A percentile compares a stretch with the other conserved stretches of the same genome.
Conservation (phyloP, 1,139 yeast species). For the Starmera stellimalicola region DNA sequence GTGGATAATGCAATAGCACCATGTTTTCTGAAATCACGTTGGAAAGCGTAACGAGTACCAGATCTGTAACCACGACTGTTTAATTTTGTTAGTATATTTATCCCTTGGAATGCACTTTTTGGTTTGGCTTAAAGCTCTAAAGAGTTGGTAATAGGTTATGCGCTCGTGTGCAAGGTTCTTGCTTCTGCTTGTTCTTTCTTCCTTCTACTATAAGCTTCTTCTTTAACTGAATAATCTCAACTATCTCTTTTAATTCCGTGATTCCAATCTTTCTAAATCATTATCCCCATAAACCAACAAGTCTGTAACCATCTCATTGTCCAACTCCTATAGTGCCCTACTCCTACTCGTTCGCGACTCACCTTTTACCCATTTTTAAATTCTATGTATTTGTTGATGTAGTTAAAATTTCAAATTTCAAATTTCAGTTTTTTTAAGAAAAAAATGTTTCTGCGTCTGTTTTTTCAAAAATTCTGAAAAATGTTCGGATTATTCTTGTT, state of each 20-base stretch:
- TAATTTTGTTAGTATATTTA: slow-evolving; percentile 3
- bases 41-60: slow-evolving; percentile 99
- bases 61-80: slow-evolving; percentile 98
- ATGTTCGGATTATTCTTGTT: background rate
- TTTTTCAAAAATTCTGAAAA: background rate
- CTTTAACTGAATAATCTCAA: too few relatives aligned
- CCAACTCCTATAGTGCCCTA: background rate
- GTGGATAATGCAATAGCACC: slow-evolving; percentile 92
- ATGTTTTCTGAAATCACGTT: slow-evolving; percentile 98
- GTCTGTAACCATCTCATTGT: background rate
- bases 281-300: too few relatives aligned
- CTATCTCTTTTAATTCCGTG: too few relatives aligned
- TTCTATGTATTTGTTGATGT: background rate
- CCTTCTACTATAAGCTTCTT: too few relatives aligned
- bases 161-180: too few relatives aligned
- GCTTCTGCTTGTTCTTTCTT: too few relatives aligned
- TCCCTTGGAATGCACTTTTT: too few relatives aligned
- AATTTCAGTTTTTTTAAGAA: slow-evolving; percentile 1
- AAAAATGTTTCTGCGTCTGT: background rate
- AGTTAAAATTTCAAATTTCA: background rate
- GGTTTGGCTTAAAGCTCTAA: too few relatives aligned
- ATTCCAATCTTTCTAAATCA: too few relatives aligned
- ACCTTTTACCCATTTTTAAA: slow-evolving; percentile 1
- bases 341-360: background rate
- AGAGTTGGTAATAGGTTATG: too few relatives aligned